Evolutionary conservation across 768 basidiomycete genomes (phyloP), one percentile per base, ranked within the genome.

Genomic region (Calocera viscosa): DNA sequence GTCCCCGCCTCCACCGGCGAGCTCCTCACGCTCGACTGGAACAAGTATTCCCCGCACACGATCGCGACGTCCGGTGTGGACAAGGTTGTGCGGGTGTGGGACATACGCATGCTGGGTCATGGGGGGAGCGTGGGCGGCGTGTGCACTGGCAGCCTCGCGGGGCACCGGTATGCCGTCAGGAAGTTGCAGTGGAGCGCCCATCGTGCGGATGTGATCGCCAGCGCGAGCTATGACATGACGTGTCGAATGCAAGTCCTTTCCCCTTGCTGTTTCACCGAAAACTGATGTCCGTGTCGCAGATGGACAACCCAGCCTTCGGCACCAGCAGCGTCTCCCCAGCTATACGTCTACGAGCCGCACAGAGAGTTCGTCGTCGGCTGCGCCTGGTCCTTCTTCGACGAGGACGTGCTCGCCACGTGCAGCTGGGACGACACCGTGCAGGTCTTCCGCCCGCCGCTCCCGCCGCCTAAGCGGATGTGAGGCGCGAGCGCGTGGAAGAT

Each of bases 361-460:
- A 94, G 90, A 1, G 95, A 98, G 77, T 97, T 98, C 76, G 92
- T 95, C 26, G 89, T 90, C 43, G 94, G 91, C 0, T 88, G 90
- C 72, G 82, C 83, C 60, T 96, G 94, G 94, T 91, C 91, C n/a
- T 75, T 96, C 71, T 94, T 86, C 69, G 92, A 96, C 63, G 86
- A 91, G 72, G 90, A 91, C 0, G 74, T 93, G 19, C 73, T 98
- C 60, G 93, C 90, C 41, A 94, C 87, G 68, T 94, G 92, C 75
- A 86, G 89, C 64, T 97, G 95, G 95, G 95, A 97, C 70, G 84
- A 88, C 71, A 83, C 85, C 76, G 77, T 95, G 65, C 84, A 88
- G 76, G 80, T 94, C 69, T 93, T 90, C 74, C 84, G 83, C 28
- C 66, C 38, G 19, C 24, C 53, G 24, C 22, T 60, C 26, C 53